A percentile compares a stretch with the other conserved stretches of the same genome.
phyloP scores from a whole-genome alignment of 2,329 filamentous ascomycete species.

The Fusarium siculi region DNA sequence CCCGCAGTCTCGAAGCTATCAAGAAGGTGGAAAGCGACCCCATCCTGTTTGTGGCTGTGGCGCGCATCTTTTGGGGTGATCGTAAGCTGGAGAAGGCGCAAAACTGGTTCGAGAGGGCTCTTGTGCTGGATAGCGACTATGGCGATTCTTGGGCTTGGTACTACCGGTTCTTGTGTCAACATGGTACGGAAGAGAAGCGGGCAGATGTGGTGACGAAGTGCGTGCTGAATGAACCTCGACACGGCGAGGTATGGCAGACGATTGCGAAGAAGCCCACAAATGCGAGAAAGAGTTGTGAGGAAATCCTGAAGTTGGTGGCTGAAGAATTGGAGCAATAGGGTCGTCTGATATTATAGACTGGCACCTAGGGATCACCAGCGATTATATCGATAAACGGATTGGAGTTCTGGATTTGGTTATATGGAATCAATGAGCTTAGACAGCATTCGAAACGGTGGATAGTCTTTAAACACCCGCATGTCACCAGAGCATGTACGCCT shows the following conservation, averaged over 20 bases:
- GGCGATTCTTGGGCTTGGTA: constrained; percentile 99
- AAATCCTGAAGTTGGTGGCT: constrained; percentile 84
- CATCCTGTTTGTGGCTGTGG: constrained; percentile 88
- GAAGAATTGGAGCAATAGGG: constrained; percentile 50
- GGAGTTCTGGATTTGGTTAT: constrained; percentile 28
- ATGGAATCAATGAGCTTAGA: constrained; percentile 33
- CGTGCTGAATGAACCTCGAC: constrained; percentile 83
- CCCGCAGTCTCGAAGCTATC: constrained; percentile 91
- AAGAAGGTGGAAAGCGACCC: constrained; percentile 97
- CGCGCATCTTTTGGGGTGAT: constrained; percentile 96
- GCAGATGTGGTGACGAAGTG: constrained; percentile 86
- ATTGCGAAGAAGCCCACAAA: constrained; percentile 89
- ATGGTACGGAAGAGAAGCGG: constrained; percentile 94
- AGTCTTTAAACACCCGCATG: background rate
- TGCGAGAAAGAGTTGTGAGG: constrained; percentile 77
- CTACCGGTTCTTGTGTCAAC: constrained; percentile 89
- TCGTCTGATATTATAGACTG: background rate
- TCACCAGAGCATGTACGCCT: background rate
- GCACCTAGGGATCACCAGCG: background rate
- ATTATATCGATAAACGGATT: background rate
- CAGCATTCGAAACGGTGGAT: background rate
- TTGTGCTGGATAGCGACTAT: constrained; percentile 84
- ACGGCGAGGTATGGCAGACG: constrained; percentile 91
- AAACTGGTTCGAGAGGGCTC: constrained; percentile 97
- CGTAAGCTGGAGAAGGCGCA: constrained; percentile 91